These are phyloP conservation scores for Monilinia fructicola DNA, from an alignment of 2,329 filamentous ascomycete species.

Conservation along the genomic window DNA sequence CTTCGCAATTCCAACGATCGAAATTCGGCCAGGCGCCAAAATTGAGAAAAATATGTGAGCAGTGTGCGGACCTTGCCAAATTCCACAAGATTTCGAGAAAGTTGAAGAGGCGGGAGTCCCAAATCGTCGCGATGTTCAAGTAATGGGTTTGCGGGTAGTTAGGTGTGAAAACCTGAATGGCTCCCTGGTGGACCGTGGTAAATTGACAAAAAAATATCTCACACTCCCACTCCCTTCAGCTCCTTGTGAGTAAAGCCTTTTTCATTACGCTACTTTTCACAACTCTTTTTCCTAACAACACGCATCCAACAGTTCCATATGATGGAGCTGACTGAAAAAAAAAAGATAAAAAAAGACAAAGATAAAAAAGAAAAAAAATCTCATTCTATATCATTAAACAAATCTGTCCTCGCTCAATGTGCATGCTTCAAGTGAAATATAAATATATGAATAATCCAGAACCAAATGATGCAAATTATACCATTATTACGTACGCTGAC, in stretches of 20 bases:
- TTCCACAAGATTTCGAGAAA: neutral
- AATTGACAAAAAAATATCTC: too few relatives aligned
- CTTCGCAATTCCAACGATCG: neutral
- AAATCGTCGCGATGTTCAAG: too few relatives aligned
- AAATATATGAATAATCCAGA: too few relatives aligned
- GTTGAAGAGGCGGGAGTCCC: neutral
- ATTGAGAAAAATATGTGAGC: neutral
- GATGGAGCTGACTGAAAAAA: too few relatives aligned
- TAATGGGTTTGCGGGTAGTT: too few relatives aligned
- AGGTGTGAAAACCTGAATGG: too few relatives aligned
- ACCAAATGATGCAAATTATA: too few relatives aligned
- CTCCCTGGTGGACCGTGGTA: too few relatives aligned
- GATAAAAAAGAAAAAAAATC: too few relatives aligned
- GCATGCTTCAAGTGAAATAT: neutral
- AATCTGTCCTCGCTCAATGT: neutral
- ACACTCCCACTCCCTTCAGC: neutral
- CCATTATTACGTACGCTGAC: too few relatives aligned
- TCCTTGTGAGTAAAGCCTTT: neutral
- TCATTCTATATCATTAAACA: neutral
- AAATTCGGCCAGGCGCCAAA: neutral
- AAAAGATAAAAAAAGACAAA: too few relatives aligned
- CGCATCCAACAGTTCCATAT: neutral
- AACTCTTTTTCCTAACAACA: neutral
- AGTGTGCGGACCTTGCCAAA: neutral
- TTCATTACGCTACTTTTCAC: neutral